Base-by-base conservation (phyloP, 2,329 filamentous ascomycete genomes). In the Xylaria sp. region DNA sequence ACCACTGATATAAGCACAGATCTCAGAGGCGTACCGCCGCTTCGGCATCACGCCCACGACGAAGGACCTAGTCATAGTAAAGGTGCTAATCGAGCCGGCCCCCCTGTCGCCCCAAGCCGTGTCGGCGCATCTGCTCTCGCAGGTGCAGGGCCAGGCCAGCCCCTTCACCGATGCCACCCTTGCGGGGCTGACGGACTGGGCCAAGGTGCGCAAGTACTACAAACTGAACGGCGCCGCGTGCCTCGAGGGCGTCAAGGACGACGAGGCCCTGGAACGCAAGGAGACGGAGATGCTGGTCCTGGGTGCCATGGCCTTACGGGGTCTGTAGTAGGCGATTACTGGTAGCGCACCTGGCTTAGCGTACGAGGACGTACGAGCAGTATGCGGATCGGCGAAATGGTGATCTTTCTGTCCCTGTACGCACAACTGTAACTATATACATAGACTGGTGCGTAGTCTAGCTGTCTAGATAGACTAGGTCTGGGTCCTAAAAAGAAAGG, bases 1-100 rank as follows among this genome's bases (percentile, higher is more conserved):
- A 13, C 29, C 29, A 13, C 29, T 34, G 8, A 34, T 13, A 13
- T 34, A 13, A 3, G 3, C 4, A 26, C 63, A 95, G 91, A 97
- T 99, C 67, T 84, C 91, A 47, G 92, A 97, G 64, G 88, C 92
- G 0, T 97, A 97, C 73, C 88, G 91, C 26, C 87, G 88, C 49
- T 96, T 94, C 67, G 94, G 94, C 44, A 86, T 97, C 53, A 78
- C 83, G 0, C 84, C 90, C 11, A 75, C 78, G 9, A 94, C 89
- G 2, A 86, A 80, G 41, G 74, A 87, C 62, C 73, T 99, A n/a
- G 76, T 97, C 2, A 86, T 90, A 6, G 79, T 97, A 66, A 97
- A 97, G 70, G 79, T 97, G 20, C 81, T 86, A 8, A 78, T 80
- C 16, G 29, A 34, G 29, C 29, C 29, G 11, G 16, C 8, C 24